Evolutionary conservation across 2,329 filamentous ascomycete genomes (phyloP), one percentile per base, ranked within the genome.

Genomic region (Purpureocillium lavendulum): DNA sequence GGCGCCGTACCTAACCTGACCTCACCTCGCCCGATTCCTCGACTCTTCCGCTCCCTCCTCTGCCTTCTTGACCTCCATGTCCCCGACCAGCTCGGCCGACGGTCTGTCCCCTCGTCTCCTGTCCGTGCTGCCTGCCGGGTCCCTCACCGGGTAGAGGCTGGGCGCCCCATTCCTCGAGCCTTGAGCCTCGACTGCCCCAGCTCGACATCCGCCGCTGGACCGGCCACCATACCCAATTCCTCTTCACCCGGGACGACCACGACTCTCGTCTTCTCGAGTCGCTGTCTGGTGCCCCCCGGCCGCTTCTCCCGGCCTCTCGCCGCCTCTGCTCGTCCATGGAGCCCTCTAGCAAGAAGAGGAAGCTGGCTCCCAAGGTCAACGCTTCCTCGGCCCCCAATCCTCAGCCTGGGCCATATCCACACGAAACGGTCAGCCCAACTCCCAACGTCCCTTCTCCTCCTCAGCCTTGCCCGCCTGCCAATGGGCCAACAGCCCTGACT

Each of bases 321-420:
- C 33, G 29, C 29, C 26, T 31, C 35, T 35, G 24, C 40, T 32
- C 45, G 49, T 53, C 55, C 49, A 67, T 67, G 64, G 64, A 67
- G 55, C 63, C 62, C 46, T 61, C 60, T 34, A 62, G 49, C 43
- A 67, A 67, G 46, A 62, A 62, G 54, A 59, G 64, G 51, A 65
- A 65, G 56, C 55, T 67, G 56, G 64, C 64, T 50, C 64, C 64
- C 29, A 67, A 66, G 49, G 59, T 64, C 49, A 49, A 44, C 53
- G 50, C 57, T 48, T 55, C 57, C 38, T 40, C 52, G 30, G 50
- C 51, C 42, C 50, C 56, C 34, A 57, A 55, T 31, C 43, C 54
- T 45, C 58, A 57, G 43, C 45, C 58, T 41, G 45, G 52, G 33
- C 58, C 54, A 40, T 57, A 58, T 45, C 48, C 50, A 34, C 54